These are phyloP conservation scores for Pisolithus orientalis DNA, from an alignment of 768 basidiomycete species.

Conservation along the genomic window DNA sequence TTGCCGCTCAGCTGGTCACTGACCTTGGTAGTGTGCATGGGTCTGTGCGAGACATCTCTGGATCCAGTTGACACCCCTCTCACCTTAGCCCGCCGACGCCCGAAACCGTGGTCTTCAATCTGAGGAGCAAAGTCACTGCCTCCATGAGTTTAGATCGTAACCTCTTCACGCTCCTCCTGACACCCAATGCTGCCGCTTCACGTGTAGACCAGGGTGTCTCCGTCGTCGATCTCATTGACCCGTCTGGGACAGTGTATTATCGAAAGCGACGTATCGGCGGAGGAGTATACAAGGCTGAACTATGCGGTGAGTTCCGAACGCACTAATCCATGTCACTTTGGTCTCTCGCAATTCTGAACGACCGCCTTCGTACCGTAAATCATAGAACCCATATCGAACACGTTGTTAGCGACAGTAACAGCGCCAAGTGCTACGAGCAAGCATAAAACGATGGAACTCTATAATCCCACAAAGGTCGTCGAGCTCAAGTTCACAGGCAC, in stretches of 20 bases:
- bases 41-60: too few species aligned
- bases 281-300: slow-evolving; percentile 53
- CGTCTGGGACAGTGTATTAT: slow-evolving; percentile 59
- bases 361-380: not conserved
- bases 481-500: slow-evolving; percentile 73
- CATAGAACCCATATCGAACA: slow-evolving; percentile 66
- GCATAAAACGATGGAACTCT: slow-evolving; percentile 66
- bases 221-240: slow-evolving; percentile 66
- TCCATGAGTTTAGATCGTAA: slow-evolving; percentile 81
- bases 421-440: slow-evolving; percentile 63
- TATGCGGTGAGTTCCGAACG: slow-evolving; percentile 47
- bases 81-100: too few species aligned
- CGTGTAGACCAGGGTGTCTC: slow-evolving; percentile 41
- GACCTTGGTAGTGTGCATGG: too few species aligned
- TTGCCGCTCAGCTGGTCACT: too few species aligned
- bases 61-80: too few species aligned
- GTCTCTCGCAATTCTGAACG: too few species aligned
- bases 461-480: slow-evolving; percentile 64
- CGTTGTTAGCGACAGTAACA: slow-evolving; percentile 59
- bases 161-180: slow-evolving; percentile 71
- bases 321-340: not conserved
- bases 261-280: slow-evolving; percentile 58
- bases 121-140: too few species aligned
- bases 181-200: slow-evolving; percentile 35
- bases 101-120: too few species aligned